Conservation (phyloP, 2,329 filamentous ascomycete species). For the Grosmannia serpens region DNA sequence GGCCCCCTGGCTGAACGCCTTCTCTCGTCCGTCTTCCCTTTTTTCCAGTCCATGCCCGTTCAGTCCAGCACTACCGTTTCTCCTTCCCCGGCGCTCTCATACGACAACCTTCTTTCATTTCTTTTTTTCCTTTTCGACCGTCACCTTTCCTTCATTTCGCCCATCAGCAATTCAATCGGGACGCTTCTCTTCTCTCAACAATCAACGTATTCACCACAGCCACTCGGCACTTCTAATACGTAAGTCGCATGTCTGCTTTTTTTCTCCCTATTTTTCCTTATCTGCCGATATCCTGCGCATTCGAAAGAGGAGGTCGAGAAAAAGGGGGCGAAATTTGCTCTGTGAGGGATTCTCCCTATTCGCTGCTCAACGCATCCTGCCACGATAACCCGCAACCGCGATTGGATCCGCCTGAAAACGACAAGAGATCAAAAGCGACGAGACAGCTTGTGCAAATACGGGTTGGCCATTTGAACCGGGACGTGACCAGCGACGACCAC, state of each 20-base stretch:
- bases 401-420: neutral
- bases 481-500: neutral
- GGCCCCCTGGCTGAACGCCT: neutral
- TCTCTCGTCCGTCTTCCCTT: constrained; percentile 1
- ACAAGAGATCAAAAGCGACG: neutral
- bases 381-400: neutral
- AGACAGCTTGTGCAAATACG: neutral
- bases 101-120: neutral
- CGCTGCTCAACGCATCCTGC: neutral
- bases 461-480: neutral
- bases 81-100: neutral
- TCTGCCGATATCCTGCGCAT: neutral
- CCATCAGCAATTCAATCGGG: neutral
- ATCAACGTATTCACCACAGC: neutral
- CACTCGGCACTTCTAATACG: neutral
- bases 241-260: neutral
- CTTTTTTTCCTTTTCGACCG: constrained; percentile 4
- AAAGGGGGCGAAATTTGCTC: neutral
- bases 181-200: neutral
- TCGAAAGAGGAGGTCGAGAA: neutral
- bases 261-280: neutral
- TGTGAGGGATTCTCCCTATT: neutral
- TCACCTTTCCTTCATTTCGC: neutral
- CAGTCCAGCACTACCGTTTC: constrained; percentile 5
- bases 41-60: constrained; percentile 9